Evolutionary conservation across 495 filamentous ascomycete species (phyloP).

Genomic region (Echria macrotheca): DNA sequence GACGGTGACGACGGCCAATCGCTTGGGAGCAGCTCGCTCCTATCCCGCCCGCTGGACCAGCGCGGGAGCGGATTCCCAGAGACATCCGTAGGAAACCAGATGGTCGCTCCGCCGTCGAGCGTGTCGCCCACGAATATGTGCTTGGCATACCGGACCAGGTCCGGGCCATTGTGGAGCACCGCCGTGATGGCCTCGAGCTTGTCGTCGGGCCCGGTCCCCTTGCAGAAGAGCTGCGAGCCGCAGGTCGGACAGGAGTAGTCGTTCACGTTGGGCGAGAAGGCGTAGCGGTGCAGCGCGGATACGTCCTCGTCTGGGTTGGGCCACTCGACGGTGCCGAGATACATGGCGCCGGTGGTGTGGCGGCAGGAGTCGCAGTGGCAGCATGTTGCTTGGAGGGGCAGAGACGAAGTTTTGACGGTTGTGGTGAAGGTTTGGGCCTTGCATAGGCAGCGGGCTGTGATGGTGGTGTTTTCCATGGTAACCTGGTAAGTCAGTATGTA

Average conservation of each 20-base stretch:
- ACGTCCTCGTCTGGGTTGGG: background rate
- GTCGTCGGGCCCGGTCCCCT: background rate
- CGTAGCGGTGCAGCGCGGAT: background rate
- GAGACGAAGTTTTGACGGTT: background rate
- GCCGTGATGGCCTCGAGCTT: background rate
- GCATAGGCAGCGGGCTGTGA: conserved; percentile 3
- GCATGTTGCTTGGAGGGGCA: background rate
- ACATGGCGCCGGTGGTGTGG: background rate
- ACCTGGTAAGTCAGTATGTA: too few relatives aligned
- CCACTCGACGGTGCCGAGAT: background rate
- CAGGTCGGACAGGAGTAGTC: conserved; percentile 3
- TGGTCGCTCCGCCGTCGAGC: background rate
- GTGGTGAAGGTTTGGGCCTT: background rate
- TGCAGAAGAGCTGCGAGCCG: background rate
- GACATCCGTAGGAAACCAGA: background rate
- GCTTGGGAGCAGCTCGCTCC: background rate
- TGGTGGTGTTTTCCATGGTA: too few relatives aligned
- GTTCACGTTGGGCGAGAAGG: background rate
- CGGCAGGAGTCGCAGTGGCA: conserved; percentile 6
- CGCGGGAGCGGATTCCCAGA: background rate
- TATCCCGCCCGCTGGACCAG: background rate
- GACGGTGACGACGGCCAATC: background rate
- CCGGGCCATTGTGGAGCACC: background rate
- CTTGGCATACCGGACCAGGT: background rate
- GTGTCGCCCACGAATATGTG: background rate